Evolutionary conservation across 1,284 basidiomycete species (phyloP), one percentile per base, ranked within the genome.

Genomic region (Salmacisia buchloeana): DNA sequence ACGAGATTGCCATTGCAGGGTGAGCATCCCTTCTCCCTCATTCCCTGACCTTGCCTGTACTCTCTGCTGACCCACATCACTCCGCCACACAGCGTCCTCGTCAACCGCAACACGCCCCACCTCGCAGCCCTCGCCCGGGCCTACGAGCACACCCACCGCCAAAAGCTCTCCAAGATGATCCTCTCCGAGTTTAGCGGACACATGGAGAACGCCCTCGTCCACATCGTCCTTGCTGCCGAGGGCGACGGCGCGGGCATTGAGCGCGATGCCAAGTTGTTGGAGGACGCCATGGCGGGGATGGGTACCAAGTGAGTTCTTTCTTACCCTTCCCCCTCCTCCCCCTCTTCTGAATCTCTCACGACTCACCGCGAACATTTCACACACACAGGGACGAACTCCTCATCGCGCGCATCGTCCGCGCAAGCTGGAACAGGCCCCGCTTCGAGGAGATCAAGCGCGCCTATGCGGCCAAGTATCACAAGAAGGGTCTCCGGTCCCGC

Each of bases 161-260:
- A 57, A 10, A 39, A 67, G 0, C 64, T 80, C 10, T 74, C 73
- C 18, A 63, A 62, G 36, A 69, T 74, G 64, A 72, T 80, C 64
- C 70, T 78, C 49, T 60, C 63, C 15, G 73, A 75, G 59, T 74
- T 80, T 64, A 70, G 68, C 3, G 77, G 76, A 2, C 79, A 80
- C 64, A 72, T 80, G 68, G 59, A 67, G 56, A 66, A 75, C 35
- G 76, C 73, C 1, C 63, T 78, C 3, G 61, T 79, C 6, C 74
- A 69, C 68, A 78, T 78, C 46, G 71, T 74, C 52, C 69, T 74
- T n/a, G 75, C 72, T 9, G 79, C 69, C 23, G 77, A 79, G 62
- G 64, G 68, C 43, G 76, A 76, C 35, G 73, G 69, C 4, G 66
- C 64, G 12, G 79, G 79, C 4, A 62, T 76, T 54, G 68, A 67